phyloP scores from a whole-genome alignment of 768 basidiomycete species.

The Boletus pseudopeckii region DNA sequence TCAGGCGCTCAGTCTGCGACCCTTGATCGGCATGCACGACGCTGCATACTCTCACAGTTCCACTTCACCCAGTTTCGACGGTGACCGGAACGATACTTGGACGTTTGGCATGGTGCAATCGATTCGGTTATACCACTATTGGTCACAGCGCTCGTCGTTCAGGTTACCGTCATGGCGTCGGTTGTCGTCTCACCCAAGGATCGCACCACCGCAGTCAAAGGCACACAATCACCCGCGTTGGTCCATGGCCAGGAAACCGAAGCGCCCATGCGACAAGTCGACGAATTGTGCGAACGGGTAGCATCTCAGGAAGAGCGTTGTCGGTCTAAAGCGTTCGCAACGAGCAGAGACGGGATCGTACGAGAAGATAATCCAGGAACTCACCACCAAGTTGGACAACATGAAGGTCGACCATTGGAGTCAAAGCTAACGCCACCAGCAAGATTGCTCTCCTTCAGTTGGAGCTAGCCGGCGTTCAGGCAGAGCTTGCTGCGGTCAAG shows the following conservation, averaged over 20 bases:
- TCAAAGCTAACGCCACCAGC: slow-evolving; percentile 9
- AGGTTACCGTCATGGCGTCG: slow-evolving; percentile 1
- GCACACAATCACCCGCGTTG: not conserved
- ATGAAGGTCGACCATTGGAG: not conserved
- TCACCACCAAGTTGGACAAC: slow-evolving; percentile 2
- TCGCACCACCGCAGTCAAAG: slow-evolving; percentile 12
- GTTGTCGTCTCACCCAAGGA: slow-evolving; percentile 13
- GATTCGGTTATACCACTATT: no score
- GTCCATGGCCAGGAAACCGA: not conserved
- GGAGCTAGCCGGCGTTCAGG: not conserved
- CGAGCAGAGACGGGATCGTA: not conserved
- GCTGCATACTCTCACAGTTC: no score
- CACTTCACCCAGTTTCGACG: not conserved
- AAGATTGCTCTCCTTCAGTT: slow-evolving; percentile 12
- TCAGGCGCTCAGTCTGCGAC: not conserved
- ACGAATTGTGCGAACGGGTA: slow-evolving; percentile 1
- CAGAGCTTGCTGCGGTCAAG: slow-evolving; percentile 9
- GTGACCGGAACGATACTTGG: not conserved
- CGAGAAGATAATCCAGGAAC: slow-evolving; percentile 6
- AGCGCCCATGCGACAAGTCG: slow-evolving; percentile 1
- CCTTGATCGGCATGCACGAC: not conserved
- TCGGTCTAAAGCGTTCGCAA: not conserved
- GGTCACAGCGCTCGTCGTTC: not conserved
- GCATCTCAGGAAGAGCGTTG: slow-evolving; percentile 9
- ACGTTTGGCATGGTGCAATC: not conserved